Percentiles rank a stretch among this genome's conserved stretches.
phyloP scores from a whole-genome alignment of 1,284 basidiomycete genomes.

The Rhodotorula sp. region DNA sequence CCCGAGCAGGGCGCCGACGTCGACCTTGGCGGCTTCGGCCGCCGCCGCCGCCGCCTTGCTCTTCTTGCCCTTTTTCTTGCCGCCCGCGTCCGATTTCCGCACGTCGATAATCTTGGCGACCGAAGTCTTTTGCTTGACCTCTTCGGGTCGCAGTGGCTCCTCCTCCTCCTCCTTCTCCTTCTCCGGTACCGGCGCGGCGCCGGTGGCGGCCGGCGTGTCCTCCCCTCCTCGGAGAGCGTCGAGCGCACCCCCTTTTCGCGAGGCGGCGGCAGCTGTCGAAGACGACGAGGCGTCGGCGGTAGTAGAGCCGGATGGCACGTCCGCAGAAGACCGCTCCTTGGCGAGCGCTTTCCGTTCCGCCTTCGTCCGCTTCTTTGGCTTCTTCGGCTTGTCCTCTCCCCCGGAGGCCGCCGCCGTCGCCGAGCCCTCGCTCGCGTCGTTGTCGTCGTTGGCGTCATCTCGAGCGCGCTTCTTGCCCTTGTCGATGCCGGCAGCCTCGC shows the following conservation, averaged over 20 bases:
- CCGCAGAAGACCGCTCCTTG: background rate
- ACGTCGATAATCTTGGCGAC: constrained; percentile 26
- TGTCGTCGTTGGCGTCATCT: background rate
- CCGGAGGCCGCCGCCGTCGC: background rate
- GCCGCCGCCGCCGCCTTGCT: constrained; percentile 8
- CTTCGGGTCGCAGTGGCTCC: background rate
- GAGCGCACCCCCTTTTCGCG: constrained; percentile 19
- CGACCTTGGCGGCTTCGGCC: constrained; percentile 9
- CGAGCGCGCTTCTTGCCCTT: background rate
- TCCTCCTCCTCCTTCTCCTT: constrained; percentile 4
- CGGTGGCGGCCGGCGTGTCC: background rate
- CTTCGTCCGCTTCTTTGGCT: constrained; percentile 17
- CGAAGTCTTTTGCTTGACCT: constrained; percentile 22
- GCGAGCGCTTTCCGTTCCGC: constrained; percentile 3
- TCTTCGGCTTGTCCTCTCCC: constrained; percentile 4
- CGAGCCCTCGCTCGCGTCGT: background rate
- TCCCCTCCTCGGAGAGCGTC: constrained; percentile 20
- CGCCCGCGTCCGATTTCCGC: constrained; percentile 10
- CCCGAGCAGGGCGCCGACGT: constrained; percentile 31
- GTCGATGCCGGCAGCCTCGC: background rate
- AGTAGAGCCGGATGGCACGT: background rate
- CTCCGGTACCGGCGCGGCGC: background rate
- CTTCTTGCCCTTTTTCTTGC: constrained; percentile 24
- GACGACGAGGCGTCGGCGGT: background rate
- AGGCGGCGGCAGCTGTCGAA: background rate